A percentile compares a stretch with the other conserved stretches of the same genome.
phyloP scores from a whole-genome alignment of 805 yeast species.

The Starmerella etchellsii region DNA sequence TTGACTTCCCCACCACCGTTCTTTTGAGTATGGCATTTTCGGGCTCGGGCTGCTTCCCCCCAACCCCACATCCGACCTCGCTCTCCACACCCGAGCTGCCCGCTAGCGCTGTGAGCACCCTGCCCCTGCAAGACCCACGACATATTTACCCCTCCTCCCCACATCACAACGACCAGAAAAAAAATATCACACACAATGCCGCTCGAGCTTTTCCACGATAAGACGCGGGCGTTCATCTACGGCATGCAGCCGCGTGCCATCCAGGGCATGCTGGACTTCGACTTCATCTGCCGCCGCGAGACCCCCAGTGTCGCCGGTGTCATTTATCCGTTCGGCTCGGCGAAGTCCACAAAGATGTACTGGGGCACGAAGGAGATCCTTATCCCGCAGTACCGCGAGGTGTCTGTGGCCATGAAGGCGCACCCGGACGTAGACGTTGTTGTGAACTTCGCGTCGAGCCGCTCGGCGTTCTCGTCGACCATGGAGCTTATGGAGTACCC shows the following conservation, averaged over 20 bases:
- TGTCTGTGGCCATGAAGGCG: conserved; percentile 30
- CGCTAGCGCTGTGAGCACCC: too few species aligned
- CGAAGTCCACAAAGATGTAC: conserved; percentile 35
- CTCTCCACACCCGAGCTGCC: too few species aligned
- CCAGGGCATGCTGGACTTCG: conserved; percentile 39
- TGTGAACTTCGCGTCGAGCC: conserved; percentile 36
- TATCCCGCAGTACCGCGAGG: conserved; percentile 35
- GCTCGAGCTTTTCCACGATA: conserved; percentile 30
- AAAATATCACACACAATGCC: too few species aligned
- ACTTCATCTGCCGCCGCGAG: conserved; percentile 34
- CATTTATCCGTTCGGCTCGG: conserved; percentile 37
- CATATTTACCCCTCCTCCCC: too few species aligned
- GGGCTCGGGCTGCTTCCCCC: too few species aligned
- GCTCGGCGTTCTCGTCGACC: conserved; percentile 36
- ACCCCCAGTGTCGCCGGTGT: conserved; percentile 37
- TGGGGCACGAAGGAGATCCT: conserved; percentile 39
- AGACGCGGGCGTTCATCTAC: conserved; percentile 35
- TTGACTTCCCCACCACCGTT: too few species aligned
- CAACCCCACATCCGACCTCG: too few species aligned
- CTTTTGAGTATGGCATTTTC: too few species aligned
- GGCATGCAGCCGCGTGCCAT: conserved; percentile 38
- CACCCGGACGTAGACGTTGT: conserved; percentile 39
- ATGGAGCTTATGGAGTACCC: conserved; percentile 37
- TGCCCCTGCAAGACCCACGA: too few species aligned
- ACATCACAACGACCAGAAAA: too few species aligned